Base-by-base conservation (phyloP, 2,329 filamentous ascomycete genomes). In the Colletotrichum euphorbiae region DNA sequence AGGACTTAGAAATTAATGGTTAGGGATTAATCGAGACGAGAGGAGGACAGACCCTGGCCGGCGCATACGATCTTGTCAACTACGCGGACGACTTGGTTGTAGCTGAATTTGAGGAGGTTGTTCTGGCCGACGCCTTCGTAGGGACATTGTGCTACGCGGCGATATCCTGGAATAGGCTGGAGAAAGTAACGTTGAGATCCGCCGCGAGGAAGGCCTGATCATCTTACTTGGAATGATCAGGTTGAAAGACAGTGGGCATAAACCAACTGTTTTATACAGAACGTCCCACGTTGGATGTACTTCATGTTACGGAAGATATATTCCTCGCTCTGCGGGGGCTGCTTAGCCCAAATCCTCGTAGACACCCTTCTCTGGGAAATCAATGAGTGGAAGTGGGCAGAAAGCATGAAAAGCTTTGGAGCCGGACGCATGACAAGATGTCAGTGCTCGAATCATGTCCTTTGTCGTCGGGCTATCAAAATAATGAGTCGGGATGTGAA, bases 11-110 rank as follows among this genome's bases (percentile, higher is more conserved):
- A 33, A 11, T 36, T 11, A 15, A 28, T 15, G 19, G 21, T 28
- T 9, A 7, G 0, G 46, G 2, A 1, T 31, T 0, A 5, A 28
- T 21, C 13, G 46, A 28, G 0, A n/a, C 21, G 15, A 51, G 6
- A 51, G n/a, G 48, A 31, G 24, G 21, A 13, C 72, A 19, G 72
- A 83, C 81, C 83, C 78, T 85, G 83, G 3, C 83, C 83, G 1
- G 83, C 74, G 62, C 77, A 78, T 71, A 84, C 79, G 48, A 87
- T 85, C 3, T 74, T 73, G 73, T 86, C 79, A 1, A 81, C 84
- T 9, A 86, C 74, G 1, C 84, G 81, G 13, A 85, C 81, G 2
- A 83, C 81, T 67, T 86, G 84, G 70, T 74, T 82, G 73, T 85
- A 85, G 55, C 72, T 58, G 51, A 77, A 78, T 0, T 72, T 71